A percentile compares a stretch with the other conserved stretches of the same genome.
These are phyloP conservation scores for Penicillium alfredii DNA, from an alignment of 495 filamentous ascomycete species.

Conservation along the genomic window DNA sequence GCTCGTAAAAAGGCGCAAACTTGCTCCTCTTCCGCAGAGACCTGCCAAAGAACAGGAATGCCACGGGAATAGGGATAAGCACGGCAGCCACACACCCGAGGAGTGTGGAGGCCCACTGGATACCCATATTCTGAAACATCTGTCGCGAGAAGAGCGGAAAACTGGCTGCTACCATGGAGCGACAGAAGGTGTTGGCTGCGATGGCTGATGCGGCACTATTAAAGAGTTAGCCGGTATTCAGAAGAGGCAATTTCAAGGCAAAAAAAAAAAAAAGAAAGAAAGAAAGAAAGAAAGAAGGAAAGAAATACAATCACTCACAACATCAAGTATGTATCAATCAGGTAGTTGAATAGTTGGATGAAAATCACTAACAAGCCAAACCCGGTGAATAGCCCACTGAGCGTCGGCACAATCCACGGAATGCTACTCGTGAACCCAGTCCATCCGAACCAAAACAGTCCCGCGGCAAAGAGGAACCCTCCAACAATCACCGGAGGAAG, in stretches of 20 bases:
- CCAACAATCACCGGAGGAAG: constrained; percentile 73
- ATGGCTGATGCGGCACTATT: constrained; percentile 73
- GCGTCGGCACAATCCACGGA: constrained; percentile 81
- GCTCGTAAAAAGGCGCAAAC: no score
- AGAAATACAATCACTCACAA: no score
- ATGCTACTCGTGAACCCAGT: constrained; percentile 57
- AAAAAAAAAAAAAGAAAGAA: no score
- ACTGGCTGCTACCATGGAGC: constrained; percentile 66
- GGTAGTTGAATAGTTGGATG: constrained; percentile 77
- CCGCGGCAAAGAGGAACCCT: constrained; percentile 64
- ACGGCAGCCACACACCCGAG: constrained; percentile 65
- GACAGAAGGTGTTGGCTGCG: constrained; percentile 83
- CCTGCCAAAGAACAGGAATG: constrained; percentile 31
- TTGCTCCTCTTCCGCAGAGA: constrained; percentile 29
- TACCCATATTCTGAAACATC: constrained; percentile 74
- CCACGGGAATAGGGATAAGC: constrained; percentile 66
- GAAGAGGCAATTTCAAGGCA: no score
- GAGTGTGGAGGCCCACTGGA: constrained; percentile 73
- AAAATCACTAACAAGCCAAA: constrained; percentile 74
- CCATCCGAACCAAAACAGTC: constrained; percentile 90
- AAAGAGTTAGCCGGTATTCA: neutral
- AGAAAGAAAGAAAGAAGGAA: no score
- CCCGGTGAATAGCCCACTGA: constrained; percentile 59
- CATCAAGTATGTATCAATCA: constrained; percentile 86
- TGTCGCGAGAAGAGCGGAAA: constrained; percentile 80